Conservation (phyloP, 2,329 filamentous ascomycete species). For the Exophiala lecanii-corni region DNA sequence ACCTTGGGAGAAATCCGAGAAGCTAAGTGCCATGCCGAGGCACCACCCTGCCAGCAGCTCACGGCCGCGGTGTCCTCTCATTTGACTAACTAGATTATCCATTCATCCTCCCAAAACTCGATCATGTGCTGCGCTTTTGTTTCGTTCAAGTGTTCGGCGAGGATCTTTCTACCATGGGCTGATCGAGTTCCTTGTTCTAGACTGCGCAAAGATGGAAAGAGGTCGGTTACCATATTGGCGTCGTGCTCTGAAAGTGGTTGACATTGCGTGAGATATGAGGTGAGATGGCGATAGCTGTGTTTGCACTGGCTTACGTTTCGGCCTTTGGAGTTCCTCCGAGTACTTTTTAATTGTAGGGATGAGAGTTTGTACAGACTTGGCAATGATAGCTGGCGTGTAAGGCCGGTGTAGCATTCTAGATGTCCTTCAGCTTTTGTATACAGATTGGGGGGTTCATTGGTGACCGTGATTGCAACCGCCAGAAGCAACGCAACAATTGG, state of each 20-base stretch:
- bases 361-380: slow-evolving; percentile 5
- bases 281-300: no score
- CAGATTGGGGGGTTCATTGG: no score
- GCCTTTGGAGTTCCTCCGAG: no score
- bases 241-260: slow-evolving; percentile 29
- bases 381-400: slow-evolving; percentile 2
- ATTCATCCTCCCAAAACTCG: slow-evolving; percentile 27
- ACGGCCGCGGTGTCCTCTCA: no score
- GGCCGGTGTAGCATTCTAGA: slow-evolving; percentile 6
- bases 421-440: no score
- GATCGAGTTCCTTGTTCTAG: slow-evolving; percentile 23
- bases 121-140: slow-evolving; percentile 12
- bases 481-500: background rate
- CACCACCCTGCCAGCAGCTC: no score
- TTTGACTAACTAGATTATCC: no score
- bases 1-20: no score
- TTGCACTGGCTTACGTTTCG: no score
- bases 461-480: background rate
- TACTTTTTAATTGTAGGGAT: slow-evolving; percentile 9
- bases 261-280: slow-evolving; percentile 18
- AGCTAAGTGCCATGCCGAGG: no score
- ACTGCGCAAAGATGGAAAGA: slow-evolving; percentile 26
- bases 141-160: slow-evolving; percentile 12
- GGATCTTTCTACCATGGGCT: slow-evolving; percentile 7
- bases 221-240: slow-evolving; percentile 31